A percentile compares a stretch with the other conserved stretches of the same genome.
These are phyloP conservation scores for Candida dajiaensis DNA, from an alignment of 805 yeast genomes.

Conservation along the genomic window DNA sequence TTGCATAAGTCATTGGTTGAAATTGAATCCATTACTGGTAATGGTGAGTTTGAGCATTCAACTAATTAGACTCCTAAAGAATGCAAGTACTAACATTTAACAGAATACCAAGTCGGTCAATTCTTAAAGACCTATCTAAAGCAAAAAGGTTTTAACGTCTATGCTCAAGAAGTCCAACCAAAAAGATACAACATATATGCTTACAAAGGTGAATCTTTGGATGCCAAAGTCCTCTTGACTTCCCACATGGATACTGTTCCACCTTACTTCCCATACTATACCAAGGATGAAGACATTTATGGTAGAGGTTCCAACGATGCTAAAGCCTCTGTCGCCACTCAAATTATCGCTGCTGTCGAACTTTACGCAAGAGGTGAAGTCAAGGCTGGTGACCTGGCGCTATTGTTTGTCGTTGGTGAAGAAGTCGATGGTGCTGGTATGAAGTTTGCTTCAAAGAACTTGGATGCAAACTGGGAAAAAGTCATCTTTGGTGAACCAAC, in stretches of 20 bases:
- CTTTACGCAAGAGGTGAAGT: constrained; percentile 33
- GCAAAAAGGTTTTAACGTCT: constrained; percentile 45
- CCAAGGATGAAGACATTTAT: constrained; percentile 41
- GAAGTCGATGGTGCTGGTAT: constrained; percentile 65
- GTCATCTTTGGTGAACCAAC: constrained; percentile 77
- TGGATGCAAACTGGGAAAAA: constrained; percentile 44
- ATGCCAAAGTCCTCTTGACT: constrained; percentile 47
- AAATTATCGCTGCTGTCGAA: constrained; percentile 47
- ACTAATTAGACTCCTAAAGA: too few relatives aligned
- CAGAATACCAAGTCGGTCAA: constrained; percentile 16
- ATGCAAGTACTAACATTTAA: not conserved
- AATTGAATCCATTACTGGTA: constrained; percentile 19
- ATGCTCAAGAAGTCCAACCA: constrained; percentile 30
- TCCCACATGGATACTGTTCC: constrained; percentile 74
- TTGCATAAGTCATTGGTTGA: constrained; percentile 23
- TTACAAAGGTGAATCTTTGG: constrained; percentile 37
- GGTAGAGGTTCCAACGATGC: constrained; percentile 72
- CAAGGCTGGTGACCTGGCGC: constrained; percentile 48
- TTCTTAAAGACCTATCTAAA: constrained; percentile 13
- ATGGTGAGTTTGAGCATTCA: not conserved
- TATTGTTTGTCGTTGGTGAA: constrained; percentile 66
- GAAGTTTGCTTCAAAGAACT: constrained; percentile 32
- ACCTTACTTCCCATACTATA: constrained; percentile 47
- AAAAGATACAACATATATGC: constrained; percentile 51
- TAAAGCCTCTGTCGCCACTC: constrained; percentile 65